These are phyloP conservation scores for Bremia lactucae DNA, from an alignment of 352 stramenopile species.

Conservation along the genomic window DNA sequence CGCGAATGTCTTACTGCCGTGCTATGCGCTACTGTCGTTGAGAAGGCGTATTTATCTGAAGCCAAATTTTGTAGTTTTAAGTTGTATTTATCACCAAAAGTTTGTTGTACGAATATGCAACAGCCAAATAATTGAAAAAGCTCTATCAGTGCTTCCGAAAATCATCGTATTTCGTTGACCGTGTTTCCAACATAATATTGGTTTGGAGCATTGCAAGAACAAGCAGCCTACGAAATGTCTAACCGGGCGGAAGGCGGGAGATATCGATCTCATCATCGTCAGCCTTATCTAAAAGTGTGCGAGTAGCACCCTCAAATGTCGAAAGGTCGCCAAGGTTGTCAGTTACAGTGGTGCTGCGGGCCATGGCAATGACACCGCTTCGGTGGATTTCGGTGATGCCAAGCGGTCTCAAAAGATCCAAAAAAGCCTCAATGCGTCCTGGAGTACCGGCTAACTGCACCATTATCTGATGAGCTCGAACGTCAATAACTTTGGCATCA, in stretches of 20 bases:
- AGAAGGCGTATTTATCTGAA: too few relatives aligned
- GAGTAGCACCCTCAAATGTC: constrained; percentile 65
- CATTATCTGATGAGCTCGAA: constrained; percentile 75
- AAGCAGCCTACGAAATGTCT: constrained; percentile 2
- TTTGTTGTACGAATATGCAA: too few relatives aligned
- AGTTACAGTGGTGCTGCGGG: constrained; percentile 48
- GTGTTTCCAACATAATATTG: too few relatives aligned
- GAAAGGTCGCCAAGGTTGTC: constrained; percentile 52
- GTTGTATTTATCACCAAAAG: too few relatives aligned
- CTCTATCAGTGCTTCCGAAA: too few relatives aligned
- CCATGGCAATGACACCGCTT: constrained; percentile 80
- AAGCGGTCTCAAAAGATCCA: constrained; percentile 72
- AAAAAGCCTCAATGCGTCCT: constrained; percentile 68
- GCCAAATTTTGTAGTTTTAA: too few relatives aligned
- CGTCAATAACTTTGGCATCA: constrained; percentile 80
- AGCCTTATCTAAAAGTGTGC: constrained; percentile 54
- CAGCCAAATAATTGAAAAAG: too few relatives aligned
- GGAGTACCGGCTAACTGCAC: constrained; percentile 71
- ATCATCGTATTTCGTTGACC: too few relatives aligned
- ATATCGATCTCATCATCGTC: constrained; percentile 55
- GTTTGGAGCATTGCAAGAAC: too few relatives aligned
- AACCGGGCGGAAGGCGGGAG: constrained; percentile 58
- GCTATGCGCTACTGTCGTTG: too few relatives aligned
- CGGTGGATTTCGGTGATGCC: constrained; percentile 80
- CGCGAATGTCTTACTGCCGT: too few relatives aligned